Base-by-base conservation (phyloP, 441 rosid genomes). In the Jatropha multifida region DNA sequence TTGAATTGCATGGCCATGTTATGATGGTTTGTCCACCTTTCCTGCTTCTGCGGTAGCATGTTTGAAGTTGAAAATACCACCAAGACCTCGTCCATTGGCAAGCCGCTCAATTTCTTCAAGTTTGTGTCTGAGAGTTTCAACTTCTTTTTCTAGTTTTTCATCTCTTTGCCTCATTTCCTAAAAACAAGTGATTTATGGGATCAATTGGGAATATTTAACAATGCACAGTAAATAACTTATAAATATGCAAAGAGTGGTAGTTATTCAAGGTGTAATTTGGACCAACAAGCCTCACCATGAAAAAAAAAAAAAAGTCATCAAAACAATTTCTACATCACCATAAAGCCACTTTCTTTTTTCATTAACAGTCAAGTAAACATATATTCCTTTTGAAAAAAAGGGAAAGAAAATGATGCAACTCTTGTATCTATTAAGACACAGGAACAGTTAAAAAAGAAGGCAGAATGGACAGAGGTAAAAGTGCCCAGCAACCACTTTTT, bases 51-150 rank as follows among this genome's bases (percentile, higher is more conserved):
- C 13, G 75, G 42, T 32, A 75, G 73, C 78, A 68, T 77, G 86
- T 82, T 79, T 90, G 70, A 89, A 68, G 81, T 84, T 81, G 74
- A 90, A 82, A 20, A 86, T 37, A 60, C 95, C 95, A 13, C 80
- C 54, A 58, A 95, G 90, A 54, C 99, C 95, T n/a, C 82, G 86
- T 66, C 81, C 78, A 70, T 68, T 88, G 7, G 96, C 90, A 46
- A 89, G 95, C 78, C 86, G 85, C 87, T 92, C 99, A 42, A 95
- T 76, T 82, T 93, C 95, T 64, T 76, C 84, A 76, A 94, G 82
- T 76, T 90, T 90, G 26, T 81, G 82, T 65, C 68, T 82, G 38
- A 95, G 89, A 71, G 78, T 82, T 38, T 86, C 85, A 42, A 93
- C 74, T 86, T 89, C 87, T 81, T 74, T 84, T 68, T 83, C 85